These are phyloP conservation scores for Pestalotiopsis sp. DNA, from an alignment of 2,329 filamentous ascomycete genomes.

Conservation along the genomic window DNA sequence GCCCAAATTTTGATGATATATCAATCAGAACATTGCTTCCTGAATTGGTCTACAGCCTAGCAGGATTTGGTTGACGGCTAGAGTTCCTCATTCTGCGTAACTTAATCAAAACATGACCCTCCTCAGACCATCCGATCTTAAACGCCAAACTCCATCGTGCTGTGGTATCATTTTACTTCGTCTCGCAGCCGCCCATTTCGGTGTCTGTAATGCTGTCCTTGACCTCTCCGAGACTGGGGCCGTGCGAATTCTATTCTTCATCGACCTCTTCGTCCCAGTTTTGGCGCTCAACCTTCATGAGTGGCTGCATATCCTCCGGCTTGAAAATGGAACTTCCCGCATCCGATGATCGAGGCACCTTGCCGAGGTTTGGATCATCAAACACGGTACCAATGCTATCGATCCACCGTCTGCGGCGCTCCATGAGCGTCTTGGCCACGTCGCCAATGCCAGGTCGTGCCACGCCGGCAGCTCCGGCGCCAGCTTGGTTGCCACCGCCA, in stretches of 20 bases:
- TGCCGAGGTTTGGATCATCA: constrained; percentile 74
- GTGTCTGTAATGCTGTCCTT: not conserved
- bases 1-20: too few species aligned
- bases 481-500: constrained; percentile 67
- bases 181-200: not conserved
- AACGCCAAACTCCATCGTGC: constrained; percentile 6
- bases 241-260: constrained; percentile 48
- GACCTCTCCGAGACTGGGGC: not conserved
- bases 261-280: constrained; percentile 81
- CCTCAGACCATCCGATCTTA: not conserved
- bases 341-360: constrained; percentile 69
- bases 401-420: constrained; percentile 85
- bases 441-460: constrained; percentile 86
- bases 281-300: constrained; percentile 76
- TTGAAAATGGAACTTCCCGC: constrained; percentile 73
- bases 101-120: not conserved
- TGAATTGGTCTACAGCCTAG: too few species aligned
- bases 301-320: constrained; percentile 68
- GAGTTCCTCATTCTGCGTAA: not conserved
- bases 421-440: constrained; percentile 88
- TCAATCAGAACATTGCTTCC: too few species aligned
- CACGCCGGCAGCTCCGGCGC: constrained; percentile 62
- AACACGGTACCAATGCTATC: constrained; percentile 90
- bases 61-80: too few species aligned
- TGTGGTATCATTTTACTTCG: constrained; percentile 12